These are phyloP conservation scores for Solanum medicagineum DNA, from an alignment of 257 asterid species.

Conservation along the genomic window DNA sequence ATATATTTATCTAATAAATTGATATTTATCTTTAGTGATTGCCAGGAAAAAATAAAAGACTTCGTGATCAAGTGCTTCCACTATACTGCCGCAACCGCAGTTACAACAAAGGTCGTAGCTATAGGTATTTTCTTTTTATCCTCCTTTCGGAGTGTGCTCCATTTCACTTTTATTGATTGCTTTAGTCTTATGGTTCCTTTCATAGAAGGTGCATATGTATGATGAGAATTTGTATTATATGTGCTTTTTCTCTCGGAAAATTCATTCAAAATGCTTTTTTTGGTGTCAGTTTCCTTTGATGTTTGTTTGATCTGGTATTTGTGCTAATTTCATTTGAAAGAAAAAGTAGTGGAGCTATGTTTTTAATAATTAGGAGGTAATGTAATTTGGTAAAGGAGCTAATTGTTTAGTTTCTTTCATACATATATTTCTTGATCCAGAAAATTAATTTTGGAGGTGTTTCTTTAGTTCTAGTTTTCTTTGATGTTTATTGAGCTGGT, in stretches of 20 bases:
- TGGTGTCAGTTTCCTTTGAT: not conserved
- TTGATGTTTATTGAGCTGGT: not conserved
- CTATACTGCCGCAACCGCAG: slow-evolving; percentile 17
- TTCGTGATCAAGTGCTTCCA: slow-evolving; percentile 36
- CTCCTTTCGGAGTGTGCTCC: not conserved
- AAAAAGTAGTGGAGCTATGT: not conserved
- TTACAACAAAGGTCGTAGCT: slow-evolving; percentile 38
- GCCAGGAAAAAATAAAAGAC: slow-evolving; percentile 46
- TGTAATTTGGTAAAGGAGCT: not conserved
- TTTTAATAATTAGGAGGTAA: not conserved
- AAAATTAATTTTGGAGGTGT: not conserved
- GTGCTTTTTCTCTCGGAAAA: not conserved
- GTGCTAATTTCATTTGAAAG: not conserved
- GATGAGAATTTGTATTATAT: not conserved
- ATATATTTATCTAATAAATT: not conserved
- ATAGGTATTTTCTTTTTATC: slow-evolving; percentile 20
- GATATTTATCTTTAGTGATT: slow-evolving; percentile 22
- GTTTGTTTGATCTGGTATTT: not conserved
- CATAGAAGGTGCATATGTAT: slow-evolving; percentile 33
- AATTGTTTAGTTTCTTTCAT: not conserved
- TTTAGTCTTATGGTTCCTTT: not conserved
- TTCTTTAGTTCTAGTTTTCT: not conserved
- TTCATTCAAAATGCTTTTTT: not conserved
- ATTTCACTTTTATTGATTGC: not conserved
- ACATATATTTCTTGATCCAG: not conserved